These are phyloP conservation scores for Candida chauliodis DNA, from an alignment of 805 yeast species.

Conservation along the genomic window DNA sequence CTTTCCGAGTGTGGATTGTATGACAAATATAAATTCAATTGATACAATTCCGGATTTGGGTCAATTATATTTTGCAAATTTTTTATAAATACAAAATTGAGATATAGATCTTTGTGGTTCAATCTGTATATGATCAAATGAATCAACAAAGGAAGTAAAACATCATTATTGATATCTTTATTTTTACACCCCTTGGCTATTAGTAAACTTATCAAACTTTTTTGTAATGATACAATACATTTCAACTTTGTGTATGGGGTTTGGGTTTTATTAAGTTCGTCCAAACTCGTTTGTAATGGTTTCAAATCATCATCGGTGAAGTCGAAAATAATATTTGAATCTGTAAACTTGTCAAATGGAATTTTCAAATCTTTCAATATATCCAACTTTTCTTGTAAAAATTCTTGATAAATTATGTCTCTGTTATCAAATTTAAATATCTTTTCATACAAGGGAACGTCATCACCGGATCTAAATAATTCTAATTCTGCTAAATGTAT, in stretches of 20 bases:
- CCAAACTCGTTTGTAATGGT: constrained; percentile 9
- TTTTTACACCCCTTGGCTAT: constrained; percentile 17
- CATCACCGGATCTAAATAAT: constrained; percentile 27
- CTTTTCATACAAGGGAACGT: constrained; percentile 33
- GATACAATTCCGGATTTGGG: constrained; percentile 23
- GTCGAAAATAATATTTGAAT: constrained; percentile 13
- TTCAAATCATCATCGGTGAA: constrained; percentile 15
- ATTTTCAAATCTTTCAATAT: constrained; percentile 23
- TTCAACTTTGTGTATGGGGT: constrained; percentile 34
- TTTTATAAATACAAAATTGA: constrained; percentile 35
- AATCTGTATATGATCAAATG: constrained; percentile 31
- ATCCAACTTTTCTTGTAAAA: constrained; percentile 30
- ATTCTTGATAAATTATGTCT: constrained; percentile 34
- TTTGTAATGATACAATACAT: constrained; percentile 30
- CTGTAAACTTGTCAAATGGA: constrained; percentile 29
- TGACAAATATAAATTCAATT: constrained; percentile 16
- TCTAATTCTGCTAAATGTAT: constrained; percentile 32
- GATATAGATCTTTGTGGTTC: constrained; percentile 25
- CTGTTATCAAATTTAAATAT: constrained; percentile 36
- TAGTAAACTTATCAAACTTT: constrained; percentile 20
- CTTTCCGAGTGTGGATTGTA: constrained; percentile 19
- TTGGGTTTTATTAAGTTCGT: constrained; percentile 8
- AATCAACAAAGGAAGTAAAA: constrained; percentile 38
- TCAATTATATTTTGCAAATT: constrained; percentile 33
- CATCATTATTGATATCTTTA: constrained; percentile 33